Percentiles rank a stretch among this genome's conserved stretches.
Evolutionary conservation across 129 eudicot species (phyloP).

Genomic region (Saussurea involucrata): DNA sequence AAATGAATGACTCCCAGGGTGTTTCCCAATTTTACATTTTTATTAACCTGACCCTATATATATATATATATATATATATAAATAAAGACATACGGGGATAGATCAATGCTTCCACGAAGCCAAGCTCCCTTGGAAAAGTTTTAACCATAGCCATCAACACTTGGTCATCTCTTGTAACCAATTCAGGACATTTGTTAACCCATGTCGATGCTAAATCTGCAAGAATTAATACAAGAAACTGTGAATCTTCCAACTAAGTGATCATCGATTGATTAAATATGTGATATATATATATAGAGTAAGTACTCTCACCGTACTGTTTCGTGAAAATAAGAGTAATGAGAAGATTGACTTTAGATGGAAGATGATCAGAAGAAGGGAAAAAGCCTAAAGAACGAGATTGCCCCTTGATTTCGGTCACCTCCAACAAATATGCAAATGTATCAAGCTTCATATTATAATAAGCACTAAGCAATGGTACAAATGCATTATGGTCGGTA

Average conservation of each 20-base stretch:
- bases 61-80: no score
- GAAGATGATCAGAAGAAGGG: no score
- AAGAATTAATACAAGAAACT: no score
- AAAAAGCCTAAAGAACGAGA: background rate
- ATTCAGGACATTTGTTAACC: background rate
- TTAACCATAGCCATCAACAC: background rate
- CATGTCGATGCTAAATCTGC: constrained; percentile 2
- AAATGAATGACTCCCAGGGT: no score
- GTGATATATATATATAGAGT: background rate
- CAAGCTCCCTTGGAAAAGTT: background rate
- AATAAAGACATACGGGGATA: background rate
- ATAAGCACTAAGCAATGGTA: background rate
- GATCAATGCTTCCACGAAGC: background rate
- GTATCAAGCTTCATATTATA: background rate
- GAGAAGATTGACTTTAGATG: no score
- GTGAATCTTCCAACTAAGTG: no score
- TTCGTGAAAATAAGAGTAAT: no score
- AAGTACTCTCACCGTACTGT: background rate
- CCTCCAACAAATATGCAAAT: background rate
- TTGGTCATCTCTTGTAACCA: background rate
- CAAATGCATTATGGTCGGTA: background rate
- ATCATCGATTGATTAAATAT: no score
- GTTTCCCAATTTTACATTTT: no score
- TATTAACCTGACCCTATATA: no score
- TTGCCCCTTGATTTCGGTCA: background rate